Evolutionary conservation across 208 protist genomes (phyloP).

Genomic region (Wallacemonas collosoma): DNA sequence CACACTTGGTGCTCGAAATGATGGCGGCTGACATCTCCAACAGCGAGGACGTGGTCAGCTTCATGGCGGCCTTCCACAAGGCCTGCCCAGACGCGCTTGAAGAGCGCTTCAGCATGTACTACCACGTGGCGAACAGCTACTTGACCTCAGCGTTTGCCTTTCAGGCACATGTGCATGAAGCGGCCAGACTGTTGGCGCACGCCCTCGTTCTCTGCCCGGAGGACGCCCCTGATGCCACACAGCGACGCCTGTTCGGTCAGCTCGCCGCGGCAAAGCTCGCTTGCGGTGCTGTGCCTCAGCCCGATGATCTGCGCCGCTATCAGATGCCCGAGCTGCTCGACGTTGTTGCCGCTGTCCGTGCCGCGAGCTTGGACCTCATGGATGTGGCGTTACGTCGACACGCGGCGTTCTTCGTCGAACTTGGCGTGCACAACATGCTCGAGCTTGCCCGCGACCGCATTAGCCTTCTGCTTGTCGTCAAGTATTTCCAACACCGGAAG

Average conservation of each 20-base stretch:
- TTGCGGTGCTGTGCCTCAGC: constrained; percentile 29
- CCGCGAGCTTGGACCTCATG: constrained; percentile 56
- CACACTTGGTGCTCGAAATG: constrained; percentile 63
- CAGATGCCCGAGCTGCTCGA: constrained; percentile 45
- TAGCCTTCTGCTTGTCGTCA: constrained; percentile 73
- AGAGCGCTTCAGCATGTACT: constrained; percentile 76
- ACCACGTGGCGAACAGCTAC: constrained; percentile 52
- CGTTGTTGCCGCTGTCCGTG: constrained; percentile 65
- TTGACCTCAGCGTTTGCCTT: constrained; percentile 24
- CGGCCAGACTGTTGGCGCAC: constrained; percentile 51
- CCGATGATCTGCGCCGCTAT: constrained; percentile 25
- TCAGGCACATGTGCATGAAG: constrained; percentile 30
- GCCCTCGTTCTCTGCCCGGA: constrained; percentile 56
- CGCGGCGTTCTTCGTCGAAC: constrained; percentile 59
- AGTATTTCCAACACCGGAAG: constrained; percentile 51
- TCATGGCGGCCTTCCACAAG: constrained; percentile 65
- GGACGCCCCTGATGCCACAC: constrained; percentile 16
- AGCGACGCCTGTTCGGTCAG: constrained; percentile 41
- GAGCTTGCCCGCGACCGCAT: constrained; percentile 61
- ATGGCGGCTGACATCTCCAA: constrained; percentile 47
- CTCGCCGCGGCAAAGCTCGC: constrained; percentile 60
- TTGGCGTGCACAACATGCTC: constrained; percentile 74
- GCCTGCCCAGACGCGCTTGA: constrained; percentile 38
- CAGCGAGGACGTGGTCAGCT: constrained; percentile 41
- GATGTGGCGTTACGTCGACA: constrained; percentile 58